These are phyloP conservation scores for Gremmenia infestans DNA, from an alignment of 2,329 filamentous ascomycete species.

Conservation along the genomic window DNA sequence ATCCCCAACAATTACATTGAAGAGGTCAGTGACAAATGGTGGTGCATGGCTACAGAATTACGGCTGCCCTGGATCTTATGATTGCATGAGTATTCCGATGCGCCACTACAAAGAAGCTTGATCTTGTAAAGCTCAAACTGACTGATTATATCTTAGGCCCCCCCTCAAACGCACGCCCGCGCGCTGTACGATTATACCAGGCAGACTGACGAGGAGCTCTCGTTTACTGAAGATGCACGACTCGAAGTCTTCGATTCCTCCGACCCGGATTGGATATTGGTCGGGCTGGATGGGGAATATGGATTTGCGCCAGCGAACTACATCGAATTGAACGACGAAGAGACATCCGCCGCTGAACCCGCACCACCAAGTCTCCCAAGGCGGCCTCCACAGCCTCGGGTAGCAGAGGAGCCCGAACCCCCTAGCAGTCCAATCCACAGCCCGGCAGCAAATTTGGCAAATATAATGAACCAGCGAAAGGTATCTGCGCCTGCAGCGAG, in stretches of 20 bases:
- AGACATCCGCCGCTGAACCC: constrained; percentile 20
- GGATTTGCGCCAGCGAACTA: constrained; percentile 97
- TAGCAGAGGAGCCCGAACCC: constrained; percentile 24
- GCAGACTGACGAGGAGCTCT: constrained; percentile 96
- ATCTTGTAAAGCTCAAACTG: constrained; percentile 3
- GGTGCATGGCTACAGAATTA: neutral
- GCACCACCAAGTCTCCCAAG: constrained; percentile 32
- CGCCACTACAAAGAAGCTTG: neutral
- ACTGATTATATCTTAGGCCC: constrained; percentile 44
- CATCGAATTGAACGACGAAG: constrained; percentile 62
- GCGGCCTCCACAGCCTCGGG: constrained; percentile 33
- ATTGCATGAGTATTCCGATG: neutral
- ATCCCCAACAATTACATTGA: constrained; percentile 95
- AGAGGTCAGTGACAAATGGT: constrained; percentile 59
- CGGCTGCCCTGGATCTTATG: constrained; percentile 1
- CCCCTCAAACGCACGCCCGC: constrained; percentile 65
- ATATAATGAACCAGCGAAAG: constrained; percentile 41
- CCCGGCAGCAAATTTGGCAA: constrained; percentile 45
- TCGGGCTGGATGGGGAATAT: constrained; percentile 77
- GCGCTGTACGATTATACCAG: constrained; percentile 98
- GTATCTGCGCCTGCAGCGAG: constrained; percentile 33
- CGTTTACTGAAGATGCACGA: constrained; percentile 82
- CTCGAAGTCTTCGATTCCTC: constrained; percentile 84
- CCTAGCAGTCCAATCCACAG: constrained; percentile 20
- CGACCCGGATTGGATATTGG: constrained; percentile 95